phyloP scores from a whole-genome alignment of 1,284 basidiomycete species.

The Naganishia sp. region DNA sequence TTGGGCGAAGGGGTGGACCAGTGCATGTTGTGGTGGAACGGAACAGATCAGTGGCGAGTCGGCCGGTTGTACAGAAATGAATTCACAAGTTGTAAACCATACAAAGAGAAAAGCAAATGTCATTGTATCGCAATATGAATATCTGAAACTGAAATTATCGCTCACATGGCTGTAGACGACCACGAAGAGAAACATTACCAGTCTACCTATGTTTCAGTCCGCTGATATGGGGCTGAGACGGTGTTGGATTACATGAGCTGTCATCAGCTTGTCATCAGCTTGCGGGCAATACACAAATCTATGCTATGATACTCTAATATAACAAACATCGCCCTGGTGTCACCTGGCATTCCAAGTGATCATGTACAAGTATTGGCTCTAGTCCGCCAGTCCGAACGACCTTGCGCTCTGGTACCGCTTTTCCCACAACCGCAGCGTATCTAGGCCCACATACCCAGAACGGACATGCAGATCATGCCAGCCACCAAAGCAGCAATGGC shows the following conservation, averaged over 20 bases:
- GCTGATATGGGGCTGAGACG: not conserved
- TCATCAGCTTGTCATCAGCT: no score
- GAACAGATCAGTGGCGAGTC: not conserved
- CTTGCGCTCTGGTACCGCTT: not conserved
- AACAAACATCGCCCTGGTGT: no score
- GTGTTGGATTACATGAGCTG: not conserved
- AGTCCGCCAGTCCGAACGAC: not conserved
- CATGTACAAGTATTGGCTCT: no score
- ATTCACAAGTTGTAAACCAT: not conserved
- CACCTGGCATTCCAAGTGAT: no score
- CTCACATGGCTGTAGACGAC: no score
- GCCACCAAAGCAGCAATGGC: conserved; percentile 39
- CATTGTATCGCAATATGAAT: not conserved
- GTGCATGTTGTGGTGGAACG: not conserved
- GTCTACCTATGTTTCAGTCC: no score
- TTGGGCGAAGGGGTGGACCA: no score
- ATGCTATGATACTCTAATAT: no score
- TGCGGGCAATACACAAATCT: not conserved
- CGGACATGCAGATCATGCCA: conserved; percentile 48
- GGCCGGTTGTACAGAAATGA: not conserved
- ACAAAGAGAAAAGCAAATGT: not conserved
- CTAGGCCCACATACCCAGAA: conserved; percentile 53
- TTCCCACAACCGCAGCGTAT: not conserved
- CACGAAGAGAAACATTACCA: no score
- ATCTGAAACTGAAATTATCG: not conserved